Evolutionary conservation across 139 green algal species (phyloP).

Genomic region (Pseudopediastrum boryanum): DNA sequence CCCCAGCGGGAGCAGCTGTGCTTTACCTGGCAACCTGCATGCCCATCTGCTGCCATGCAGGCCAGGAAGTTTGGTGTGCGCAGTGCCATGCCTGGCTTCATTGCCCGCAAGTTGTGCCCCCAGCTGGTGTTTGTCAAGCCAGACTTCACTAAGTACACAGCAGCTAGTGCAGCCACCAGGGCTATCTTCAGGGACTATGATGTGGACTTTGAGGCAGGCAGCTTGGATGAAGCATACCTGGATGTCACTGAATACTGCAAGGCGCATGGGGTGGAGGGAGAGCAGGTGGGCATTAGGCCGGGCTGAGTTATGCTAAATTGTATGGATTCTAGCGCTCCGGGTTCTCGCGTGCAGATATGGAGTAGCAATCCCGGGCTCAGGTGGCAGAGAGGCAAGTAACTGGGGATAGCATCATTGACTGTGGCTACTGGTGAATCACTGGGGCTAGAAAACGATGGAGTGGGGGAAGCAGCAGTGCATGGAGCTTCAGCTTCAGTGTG

Average conservation of each 20-base stretch:
- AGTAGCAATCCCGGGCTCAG: neutral
- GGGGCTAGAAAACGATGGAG: neutral
- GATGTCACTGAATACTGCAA: constrained; percentile 83
- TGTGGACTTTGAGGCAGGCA: constrained; percentile 69
- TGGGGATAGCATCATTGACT: neutral
- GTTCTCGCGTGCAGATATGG: neutral
- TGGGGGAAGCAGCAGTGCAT: no score
- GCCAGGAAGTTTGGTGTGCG: constrained; percentile 85
- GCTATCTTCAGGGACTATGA: constrained; percentile 77
- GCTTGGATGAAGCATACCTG: constrained; percentile 86
- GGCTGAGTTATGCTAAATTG: neutral
- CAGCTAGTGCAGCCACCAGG: constrained; percentile 48
- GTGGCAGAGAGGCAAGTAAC: neutral
- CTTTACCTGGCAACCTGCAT: neutral
- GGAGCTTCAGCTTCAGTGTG: no score
- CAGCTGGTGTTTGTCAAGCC: constrained; percentile 74
- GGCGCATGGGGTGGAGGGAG: constrained; percentile 44
- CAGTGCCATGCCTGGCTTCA: constrained; percentile 91
- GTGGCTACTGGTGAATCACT: neutral
- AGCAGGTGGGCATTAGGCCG: constrained; percentile 39
- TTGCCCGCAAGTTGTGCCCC: constrained; percentile 80
- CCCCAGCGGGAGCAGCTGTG: no score
- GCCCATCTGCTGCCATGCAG: no score
- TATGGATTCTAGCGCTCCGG: neutral
- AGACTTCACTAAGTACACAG: constrained; percentile 58